Evolutionary conservation across 2,329 filamentous ascomycete species (phyloP), one percentile per base, ranked within the genome.

Genomic region (Neoascochyta sp.): DNA sequence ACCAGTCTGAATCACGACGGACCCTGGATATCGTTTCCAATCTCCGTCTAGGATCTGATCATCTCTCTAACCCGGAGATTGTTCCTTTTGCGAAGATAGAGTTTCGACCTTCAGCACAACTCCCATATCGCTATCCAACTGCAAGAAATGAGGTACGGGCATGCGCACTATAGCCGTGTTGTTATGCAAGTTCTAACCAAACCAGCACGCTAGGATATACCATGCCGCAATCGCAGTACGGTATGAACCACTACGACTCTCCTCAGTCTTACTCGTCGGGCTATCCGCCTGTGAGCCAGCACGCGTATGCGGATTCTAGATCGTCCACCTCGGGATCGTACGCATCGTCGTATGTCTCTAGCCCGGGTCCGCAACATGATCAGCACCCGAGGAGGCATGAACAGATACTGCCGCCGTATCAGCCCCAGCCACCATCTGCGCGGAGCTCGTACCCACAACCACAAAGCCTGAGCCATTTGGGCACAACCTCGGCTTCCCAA

Each of bases 161-260:
- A 16, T 16, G 26, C 22, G 19, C 12, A 16, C 27, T 13, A 22
- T n/a, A n/a, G n/a, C n/a, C 21, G 16, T 12, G 9, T 6, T 12
- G 20, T 10, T 4, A n/a, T 12, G 12, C 29, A 13, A n/a, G 11
- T 13, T 31, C 51, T 55, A 13, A 57, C 36, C 22, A 23, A 11
- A 20, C 7, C 32, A 65, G 62, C 57, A 59, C 57, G 36, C 47
- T 64, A 45, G 60, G 54, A 30, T 63, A 54, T 39, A 61, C 63
- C 53, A 62, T 63, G 61, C 47, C 60, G 39, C 54, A 62, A 45
- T 51, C 59, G 36, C 63, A 62, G 35, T 63, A 64, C 46, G 53
- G 52, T 39, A 51, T 61, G 45, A 53, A 56, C 35, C 51, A 63
- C 21, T 63, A 60, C 35, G 53, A 53, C 22, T 56, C 56, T 24